Conservation (phyloP, 495 filamentous ascomycete species). For the Penicillium cataractarum region DNA sequence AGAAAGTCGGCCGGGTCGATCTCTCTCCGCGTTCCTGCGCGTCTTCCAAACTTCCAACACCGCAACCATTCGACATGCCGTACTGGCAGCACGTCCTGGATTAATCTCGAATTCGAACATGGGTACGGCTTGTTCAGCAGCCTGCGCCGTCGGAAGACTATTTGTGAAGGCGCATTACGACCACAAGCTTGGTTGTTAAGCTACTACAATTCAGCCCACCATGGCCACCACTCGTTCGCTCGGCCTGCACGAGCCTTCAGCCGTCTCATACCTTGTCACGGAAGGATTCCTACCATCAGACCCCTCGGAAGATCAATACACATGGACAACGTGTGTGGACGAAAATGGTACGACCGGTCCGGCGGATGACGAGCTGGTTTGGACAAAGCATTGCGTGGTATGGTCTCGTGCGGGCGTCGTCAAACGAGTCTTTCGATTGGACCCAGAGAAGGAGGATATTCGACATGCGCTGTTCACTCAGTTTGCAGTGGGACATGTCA, state of each 20-base stretch:
- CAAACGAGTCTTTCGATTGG: slow-evolving; percentile 84
- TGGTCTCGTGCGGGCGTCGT: slow-evolving; percentile 90
- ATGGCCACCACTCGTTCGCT: slow-evolving; percentile 91
- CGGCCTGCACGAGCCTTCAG: slow-evolving; percentile 83
- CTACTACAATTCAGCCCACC: slow-evolving; percentile 25
- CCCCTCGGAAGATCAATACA: slow-evolving; percentile 66
- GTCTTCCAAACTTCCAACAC: slow-evolving; percentile 24
- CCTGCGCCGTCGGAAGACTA: slow-evolving; percentile 19
- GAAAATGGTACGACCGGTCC: slow-evolving; percentile 44
- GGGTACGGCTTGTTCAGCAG: slow-evolving; percentile 22
- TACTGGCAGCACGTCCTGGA: slow-evolving; percentile 7
- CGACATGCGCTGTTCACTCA: slow-evolving; percentile 81
- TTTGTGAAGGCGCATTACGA: slow-evolving; percentile 27
- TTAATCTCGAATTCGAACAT: slow-evolving; percentile 13
- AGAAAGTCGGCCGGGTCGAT: slow-evolving; percentile 22
- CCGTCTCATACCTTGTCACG: slow-evolving; percentile 77
- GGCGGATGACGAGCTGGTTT: slow-evolving; percentile 81
- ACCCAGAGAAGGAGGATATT: slow-evolving; percentile 82
- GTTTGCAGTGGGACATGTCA: slow-evolving; percentile 61
- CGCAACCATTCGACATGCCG: slow-evolving; percentile 24
- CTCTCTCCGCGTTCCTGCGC: slow-evolving; percentile 38
- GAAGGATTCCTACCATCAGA: slow-evolving; percentile 77
- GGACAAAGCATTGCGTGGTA: slow-evolving; percentile 79
- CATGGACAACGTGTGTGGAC: slow-evolving; percentile 64
- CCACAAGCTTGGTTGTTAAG: slow-evolving; percentile 27